Conservation (phyloP, 371 early-diverging fungal species). For the Batkoa obscura region DNA sequence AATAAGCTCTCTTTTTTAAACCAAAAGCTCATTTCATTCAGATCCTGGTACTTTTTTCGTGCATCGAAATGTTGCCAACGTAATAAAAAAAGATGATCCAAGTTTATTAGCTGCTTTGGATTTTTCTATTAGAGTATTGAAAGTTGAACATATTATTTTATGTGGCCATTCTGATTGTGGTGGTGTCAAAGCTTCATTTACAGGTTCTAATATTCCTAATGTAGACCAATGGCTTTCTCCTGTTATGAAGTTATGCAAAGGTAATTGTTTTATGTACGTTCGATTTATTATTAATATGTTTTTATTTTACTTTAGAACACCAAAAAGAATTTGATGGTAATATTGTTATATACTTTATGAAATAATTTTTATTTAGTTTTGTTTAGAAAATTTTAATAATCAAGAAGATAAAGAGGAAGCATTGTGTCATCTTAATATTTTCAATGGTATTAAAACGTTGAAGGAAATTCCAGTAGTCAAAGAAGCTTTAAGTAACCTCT, state of each 20-base stretch:
- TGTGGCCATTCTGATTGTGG: constrained; percentile 86
- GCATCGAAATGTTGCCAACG: constrained; percentile 92
- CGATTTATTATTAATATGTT: too few species aligned
- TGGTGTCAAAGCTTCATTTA: constrained; percentile 52
- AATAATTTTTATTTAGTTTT: too few species aligned
- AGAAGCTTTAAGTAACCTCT: constrained; percentile 32
- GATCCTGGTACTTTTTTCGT: constrained; percentile 79
- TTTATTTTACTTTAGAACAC: not conserved
- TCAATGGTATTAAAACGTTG: constrained; percentile 34
- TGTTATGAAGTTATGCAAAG: constrained; percentile 41
- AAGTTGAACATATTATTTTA: constrained; percentile 81
- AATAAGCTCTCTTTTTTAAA: not conserved
- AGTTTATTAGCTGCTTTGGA: constrained; percentile 73
- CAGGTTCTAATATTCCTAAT: constrained; percentile 39
- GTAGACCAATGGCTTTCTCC: constrained; percentile 71
- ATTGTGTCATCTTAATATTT: constrained; percentile 31
- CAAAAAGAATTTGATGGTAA: not conserved
- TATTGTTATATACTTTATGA: too few species aligned
- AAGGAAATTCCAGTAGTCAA: too few species aligned
- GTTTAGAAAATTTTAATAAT: too few species aligned
- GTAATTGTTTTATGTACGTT: not conserved
- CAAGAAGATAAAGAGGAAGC: constrained; percentile 17
- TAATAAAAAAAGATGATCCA: constrained; percentile 53
- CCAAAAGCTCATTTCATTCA: constrained; percentile 9
- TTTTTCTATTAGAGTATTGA: constrained; percentile 76